Percentiles rank a stretch among this genome's conserved stretches.
These are phyloP conservation scores for Geotrichum bryndzae DNA, from an alignment of 1,139 yeast species.

Conservation along the genomic window DNA sequence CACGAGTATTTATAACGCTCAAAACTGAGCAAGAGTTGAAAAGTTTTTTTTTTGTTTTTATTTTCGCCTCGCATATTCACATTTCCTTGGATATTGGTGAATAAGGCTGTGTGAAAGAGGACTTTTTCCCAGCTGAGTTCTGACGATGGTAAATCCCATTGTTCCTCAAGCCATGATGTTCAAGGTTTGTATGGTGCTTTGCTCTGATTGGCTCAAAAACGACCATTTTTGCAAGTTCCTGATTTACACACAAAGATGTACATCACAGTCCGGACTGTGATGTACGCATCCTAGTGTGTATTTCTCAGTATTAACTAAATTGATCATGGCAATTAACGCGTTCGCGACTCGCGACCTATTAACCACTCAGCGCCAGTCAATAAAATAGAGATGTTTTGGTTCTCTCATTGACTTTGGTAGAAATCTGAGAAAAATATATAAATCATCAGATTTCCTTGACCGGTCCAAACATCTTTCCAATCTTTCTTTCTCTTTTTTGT, in stretches of 20 bases:
- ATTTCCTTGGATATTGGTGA: conserved; percentile 1
- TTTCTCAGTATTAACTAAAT: not conserved
- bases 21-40: not conserved
- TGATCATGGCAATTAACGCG: not conserved
- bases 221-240: conserved; percentile 13
- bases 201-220: conserved; percentile 16
- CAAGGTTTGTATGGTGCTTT: not conserved
- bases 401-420: not conserved
- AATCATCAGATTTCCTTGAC: not conserved
- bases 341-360: not conserved
- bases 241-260: conserved; percentile 14
- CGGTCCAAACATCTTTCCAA: not conserved
- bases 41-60: conserved; percentile 6
- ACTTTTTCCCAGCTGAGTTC: not conserved
- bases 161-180: not conserved
- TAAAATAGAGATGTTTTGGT: not conserved
- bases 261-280: not conserved
- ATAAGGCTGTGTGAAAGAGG: not conserved
- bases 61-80: conserved; percentile 2
- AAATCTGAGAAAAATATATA: not conserved
- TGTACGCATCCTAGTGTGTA: conserved; percentile 12
- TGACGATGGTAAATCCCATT: not conserved
- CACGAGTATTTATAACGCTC: not conserved
- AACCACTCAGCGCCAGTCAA: not conserved
- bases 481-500: not conserved